Base-by-base conservation (phyloP, 148 eudicot genomes). In the Arctostaphylos glauca region DNA sequence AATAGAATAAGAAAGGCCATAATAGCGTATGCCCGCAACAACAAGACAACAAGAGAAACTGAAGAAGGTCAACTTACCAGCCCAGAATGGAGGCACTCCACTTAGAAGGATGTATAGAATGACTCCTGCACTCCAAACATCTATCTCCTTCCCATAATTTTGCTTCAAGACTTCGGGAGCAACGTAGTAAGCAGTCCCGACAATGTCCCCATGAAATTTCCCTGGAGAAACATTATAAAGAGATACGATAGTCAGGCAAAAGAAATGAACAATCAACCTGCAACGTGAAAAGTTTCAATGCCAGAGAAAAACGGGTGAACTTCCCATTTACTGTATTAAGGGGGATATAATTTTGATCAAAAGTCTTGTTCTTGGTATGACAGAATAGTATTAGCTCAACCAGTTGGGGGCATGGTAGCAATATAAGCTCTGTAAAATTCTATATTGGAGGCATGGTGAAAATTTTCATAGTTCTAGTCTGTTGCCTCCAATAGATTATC, bases 111-210 rank as follows among this genome's bases (percentile, higher is more conserved):
- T 96, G 87, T 96, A 96, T 41, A 96, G 76, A 38, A 95, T 95
- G 83, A 94, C 90, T 52, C 98, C 98, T 46, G 96, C 98, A 88
- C 98, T 95, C 98, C 98, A 95, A 31, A 95, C 94, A 83, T 95
- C 98, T 16, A 94, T 87, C 85, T 95, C 98, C 84, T 94, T 94
- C 52, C 98, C 98, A 81, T 94, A 95, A 7, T 60, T 86, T 18
- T 89, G 88, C 41, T 78, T 79, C 87, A 95, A 83, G 31, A 95
- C 98, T 80, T 95, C 98, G 9, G 98, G 98, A 1, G 98, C 96
- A 12, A 95, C 91, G 76, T 95, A 95, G 66, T 92, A 95, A 48
- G 98, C 94, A 88, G 93, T 95, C 80, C 98, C 98, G 31, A 93
- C 98, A 47, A 92, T 71, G 44, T 90, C 90, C 77, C 23, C 85